Evolutionary conservation across 1,284 basidiomycete species (phyloP), one percentile per base, ranked within the genome.

Genomic region (Cutaneotrichosporon arboriforme): DNA sequence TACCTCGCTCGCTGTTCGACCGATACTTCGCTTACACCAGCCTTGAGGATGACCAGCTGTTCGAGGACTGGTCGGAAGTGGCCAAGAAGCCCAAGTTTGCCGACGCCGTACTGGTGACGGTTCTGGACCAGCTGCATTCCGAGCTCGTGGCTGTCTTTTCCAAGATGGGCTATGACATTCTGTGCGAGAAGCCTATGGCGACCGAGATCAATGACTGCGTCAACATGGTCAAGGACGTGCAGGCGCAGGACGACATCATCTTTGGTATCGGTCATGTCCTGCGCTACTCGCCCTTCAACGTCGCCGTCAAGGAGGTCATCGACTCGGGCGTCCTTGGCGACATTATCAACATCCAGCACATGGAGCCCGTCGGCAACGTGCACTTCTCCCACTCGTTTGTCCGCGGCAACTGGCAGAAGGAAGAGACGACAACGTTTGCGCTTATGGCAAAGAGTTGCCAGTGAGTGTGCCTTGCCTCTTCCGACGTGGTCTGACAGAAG

Each of bases 181-280:
- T 92, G 23, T 90, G 88, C 69, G 88, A 92, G 79, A 92, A 91
- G 69, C 89, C 88, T 0, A 88, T 92, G 86, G 87, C 88, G 1
- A 90, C 87, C 2, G 80, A 70, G 49, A 66, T 87, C 36, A 77
- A 79, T 46, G 87, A 88, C 58, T 87, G 88, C 58, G 71, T 90
- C 47, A 78, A 76, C 66, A 90, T 91, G 78, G 83, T 87, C 56
- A 77, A 77, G 41, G 85, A 83, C 0, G 79, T 90, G 21, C 81
- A 81, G 68, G 80, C 83, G 3, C 31, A 40, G 4, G 78, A 47
- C 17, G 46, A 39, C 5, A 46, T 83, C 46, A 84, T 91, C 57
- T 91, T 90, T 75, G 89, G 86, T 18, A 83, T 89, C 79, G 86
- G 89, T 1, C 88, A 92, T 65, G 88, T 91, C 0, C 77, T 92